phyloP scores from a whole-genome alignment of 257 asterid genomes.

The Nicotiana paniculata region DNA sequence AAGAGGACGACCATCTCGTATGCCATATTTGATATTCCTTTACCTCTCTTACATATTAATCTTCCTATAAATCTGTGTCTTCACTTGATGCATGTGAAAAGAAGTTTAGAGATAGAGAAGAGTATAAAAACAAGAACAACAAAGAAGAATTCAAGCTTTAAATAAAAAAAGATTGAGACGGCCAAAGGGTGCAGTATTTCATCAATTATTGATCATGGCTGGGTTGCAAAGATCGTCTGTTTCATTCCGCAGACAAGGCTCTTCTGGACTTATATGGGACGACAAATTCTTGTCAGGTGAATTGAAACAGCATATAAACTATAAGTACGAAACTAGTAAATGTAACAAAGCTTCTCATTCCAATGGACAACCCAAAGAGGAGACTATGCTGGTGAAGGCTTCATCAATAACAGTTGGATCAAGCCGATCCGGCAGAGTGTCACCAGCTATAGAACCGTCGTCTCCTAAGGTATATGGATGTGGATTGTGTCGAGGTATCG shows the following conservation, averaged over 20 bases:
- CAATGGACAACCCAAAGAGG: background rate
- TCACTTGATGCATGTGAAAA: too few species aligned
- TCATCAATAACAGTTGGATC: background rate
- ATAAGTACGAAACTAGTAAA: background rate
- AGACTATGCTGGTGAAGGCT: background rate
- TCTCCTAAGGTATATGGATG: slow-evolving; percentile 34
- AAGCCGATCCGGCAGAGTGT: background rate
- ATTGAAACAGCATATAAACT: slow-evolving; percentile 2
- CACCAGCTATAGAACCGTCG: slow-evolving; percentile 42
- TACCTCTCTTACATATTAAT: background rate
- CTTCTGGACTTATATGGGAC: slow-evolving; percentile 52
- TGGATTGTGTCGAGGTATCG: background rate
- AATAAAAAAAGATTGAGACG: too few species aligned
- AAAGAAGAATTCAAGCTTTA: too few species aligned
- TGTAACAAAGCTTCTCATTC: background rate
- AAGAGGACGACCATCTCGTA: background rate
- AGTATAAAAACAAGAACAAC: too few species aligned
- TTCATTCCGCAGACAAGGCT: slow-evolving; percentile 54
- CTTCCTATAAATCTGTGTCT: too few species aligned
- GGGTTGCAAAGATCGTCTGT: slow-evolving; percentile 51
- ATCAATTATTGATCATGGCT: slow-evolving; percentile 19
- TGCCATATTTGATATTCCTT: background rate
- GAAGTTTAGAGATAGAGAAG: too few species aligned
- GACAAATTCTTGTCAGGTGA: slow-evolving; percentile 40
- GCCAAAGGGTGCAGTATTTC: too few species aligned